Evolutionary conservation across 2,329 filamentous ascomycete species (phyloP), one percentile per base, ranked within the genome.

Genomic region (Trichoderma atrobrunneum): DNA sequence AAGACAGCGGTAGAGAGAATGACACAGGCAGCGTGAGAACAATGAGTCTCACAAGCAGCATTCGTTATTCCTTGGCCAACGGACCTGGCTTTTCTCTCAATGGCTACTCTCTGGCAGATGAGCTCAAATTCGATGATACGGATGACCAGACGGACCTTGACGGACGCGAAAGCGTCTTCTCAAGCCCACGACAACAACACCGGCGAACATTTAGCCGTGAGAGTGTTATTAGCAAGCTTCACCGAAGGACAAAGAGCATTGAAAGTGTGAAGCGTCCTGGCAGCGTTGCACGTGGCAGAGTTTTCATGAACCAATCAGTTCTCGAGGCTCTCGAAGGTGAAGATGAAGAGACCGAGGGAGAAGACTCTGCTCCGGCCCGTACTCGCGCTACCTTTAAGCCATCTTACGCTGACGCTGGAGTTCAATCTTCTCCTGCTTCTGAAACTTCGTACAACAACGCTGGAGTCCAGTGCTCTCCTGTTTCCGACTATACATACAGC

Each of bases 41-140:
- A 0, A 91, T 91, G 85, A 93, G 92, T 79, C 87, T 92, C 84
- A 85, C 92, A 80, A 87, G 91, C 86, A 85, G 91, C 79, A 87
- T 93, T 74, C 90, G 93, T 34, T 93, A 91, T 78, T 97, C 94
- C 2, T 83, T 91, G 28, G 84, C 92, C 74, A 90, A 86, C 74
- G 85, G 87, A n/a, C 81, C 83, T 8, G 87, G 86, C 5, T 80
- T 84, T 11, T 82, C 84, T 24, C 91, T 91, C 5, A 90, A 89
- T 76, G 92, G 92, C 1, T 82, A 94, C 72, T 97, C 92, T 74
- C 86, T 99, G 54, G 96, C 96, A 0, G 95, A 98, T 76, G 96
- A 99, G 82, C 87, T 99, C 70, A 91, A 93, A 74, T 92, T 97
- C 74, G 93, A 95, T 72, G 93, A 95, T 71, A 93, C 95, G 36